Percentiles rank a stretch among this genome's conserved stretches.
phyloP scores from a whole-genome alignment of 345 rosid species.

The Raphanus raphanistrum region DNA sequence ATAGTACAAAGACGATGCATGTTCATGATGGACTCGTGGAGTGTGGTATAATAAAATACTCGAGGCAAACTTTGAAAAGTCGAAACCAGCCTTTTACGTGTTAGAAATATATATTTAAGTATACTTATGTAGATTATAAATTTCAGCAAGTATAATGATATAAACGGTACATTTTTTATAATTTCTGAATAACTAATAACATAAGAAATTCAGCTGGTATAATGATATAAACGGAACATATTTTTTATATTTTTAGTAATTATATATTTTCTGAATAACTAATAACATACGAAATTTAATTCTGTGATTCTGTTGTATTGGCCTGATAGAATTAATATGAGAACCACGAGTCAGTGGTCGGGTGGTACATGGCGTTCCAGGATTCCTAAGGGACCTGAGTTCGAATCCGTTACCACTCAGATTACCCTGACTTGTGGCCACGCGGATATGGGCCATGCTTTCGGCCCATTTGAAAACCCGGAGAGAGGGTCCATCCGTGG shows the following conservation, averaged over 20 bases:
- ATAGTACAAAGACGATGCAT: conserved; percentile 10
- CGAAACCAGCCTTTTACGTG: conserved; percentile 12
- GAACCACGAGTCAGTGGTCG: too few species aligned
- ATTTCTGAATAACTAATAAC: too few species aligned
- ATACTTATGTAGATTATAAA: not conserved
- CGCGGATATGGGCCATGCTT: too few species aligned
- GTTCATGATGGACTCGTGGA: conserved; percentile 1
- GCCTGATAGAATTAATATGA: too few species aligned
- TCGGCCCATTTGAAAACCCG: too few species aligned
- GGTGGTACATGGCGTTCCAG: too few species aligned
- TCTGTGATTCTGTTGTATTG: not conserved
- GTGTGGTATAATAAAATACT: not conserved
- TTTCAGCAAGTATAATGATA: not conserved
- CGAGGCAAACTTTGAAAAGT: not conserved
- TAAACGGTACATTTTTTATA: not conserved
- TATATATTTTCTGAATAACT: not conserved
- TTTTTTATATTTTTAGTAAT: not conserved
- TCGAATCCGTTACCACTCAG: too few species aligned
- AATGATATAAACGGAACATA: not conserved
- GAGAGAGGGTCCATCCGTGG: too few species aligned
- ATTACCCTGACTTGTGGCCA: too few species aligned
- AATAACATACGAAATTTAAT: not conserved
- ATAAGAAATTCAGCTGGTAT: not conserved
- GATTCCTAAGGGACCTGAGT: too few species aligned
- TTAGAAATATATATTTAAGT: not conserved